A percentile compares a stretch with the other conserved stretches of the same genome.
Evolutionary conservation across 1,139 yeast species (phyloP).

Genomic region (Nakaseomyces glabratus): DNA sequence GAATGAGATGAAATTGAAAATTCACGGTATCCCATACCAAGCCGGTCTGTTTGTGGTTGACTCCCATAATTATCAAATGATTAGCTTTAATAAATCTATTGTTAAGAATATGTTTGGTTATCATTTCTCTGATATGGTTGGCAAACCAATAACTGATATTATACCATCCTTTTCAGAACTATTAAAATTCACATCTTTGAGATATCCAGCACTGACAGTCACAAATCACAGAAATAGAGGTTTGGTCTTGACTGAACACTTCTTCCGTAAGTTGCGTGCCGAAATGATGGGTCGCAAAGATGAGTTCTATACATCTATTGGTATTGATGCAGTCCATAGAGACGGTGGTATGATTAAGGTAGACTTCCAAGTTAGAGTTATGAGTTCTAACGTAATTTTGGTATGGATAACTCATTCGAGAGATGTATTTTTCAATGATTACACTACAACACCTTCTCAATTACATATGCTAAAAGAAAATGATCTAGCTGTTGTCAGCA

Average conservation of each 20-base stretch:
- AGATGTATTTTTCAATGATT: constrained; percentile 29
- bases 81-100: constrained; percentile 62
- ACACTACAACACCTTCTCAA: constrained; percentile 32
- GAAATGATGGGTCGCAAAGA: constrained; percentile 21
- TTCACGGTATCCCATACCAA: constrained; percentile 73
- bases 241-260: constrained; percentile 80
- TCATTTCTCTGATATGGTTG: constrained; percentile 41
- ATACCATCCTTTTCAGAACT: constrained; percentile 60
- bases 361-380: constrained; percentile 75
- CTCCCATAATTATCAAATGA: constrained; percentile 21
- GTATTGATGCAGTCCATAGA: constrained; percentile 58
- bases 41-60: constrained; percentile 75
- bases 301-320: constrained; percentile 51
- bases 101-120: constrained; percentile 73
- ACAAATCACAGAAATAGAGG: constrained; percentile 34
- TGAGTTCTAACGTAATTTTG: constrained; percentile 49
- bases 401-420: constrained; percentile 84
- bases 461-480: constrained; percentile 32
- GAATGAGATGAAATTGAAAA: constrained; percentile 40
- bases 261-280: constrained; percentile 52
- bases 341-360: constrained; percentile 62
- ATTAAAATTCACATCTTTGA: constrained; percentile 41
- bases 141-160: constrained; percentile 45
- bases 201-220: constrained; percentile 35
- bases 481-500: constrained; percentile 29